Evolutionary conservation across 305 asterid species (phyloP), one percentile per base, ranked within the genome.

Genomic region (Coffea humblotiana): DNA sequence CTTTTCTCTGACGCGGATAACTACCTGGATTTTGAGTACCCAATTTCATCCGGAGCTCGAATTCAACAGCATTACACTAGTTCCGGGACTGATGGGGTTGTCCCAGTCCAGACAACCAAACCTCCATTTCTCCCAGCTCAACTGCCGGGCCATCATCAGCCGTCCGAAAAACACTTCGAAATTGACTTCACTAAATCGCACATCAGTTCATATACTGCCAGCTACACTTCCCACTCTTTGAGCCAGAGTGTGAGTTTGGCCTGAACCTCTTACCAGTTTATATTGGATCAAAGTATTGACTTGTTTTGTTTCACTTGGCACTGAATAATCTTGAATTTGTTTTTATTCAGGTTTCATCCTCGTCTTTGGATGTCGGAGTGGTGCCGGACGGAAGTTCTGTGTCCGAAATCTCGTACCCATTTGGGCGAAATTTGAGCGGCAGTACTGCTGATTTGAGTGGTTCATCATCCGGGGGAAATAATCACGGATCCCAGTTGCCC

Each of bases 301-400:
- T 32, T 40, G 43, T 40, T 40, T 40, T 40, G n/a, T 74, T 19
- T 5, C 51, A 19, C n/a, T 18, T 2, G 19, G 43, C 32, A 65
- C 19, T 48, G 18, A 72, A 0, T 48, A 6, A n/a, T 14, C 25
- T 3, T 10, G 19, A 32, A 3, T 43, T 21, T 18, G 81, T 40
- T 3, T 43, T 21, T 18, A 81, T 85, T 67, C 94, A 95, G 98
- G 92, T 95, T 27, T 95, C 98, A 0, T 93, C 99, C 0, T 87
- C 99, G 15, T 92, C 99, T 0, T 48, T 93, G 89, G 99, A 95
- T 19, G 92, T 89, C 2, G 99, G 96, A 25, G 86, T 95, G 2
- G 98, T 95, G 32, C 99, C 99, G 0, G 99, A 95, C 35, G 97
- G 93, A 4, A 88, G 90, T 72, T 84, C 90, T 25, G 76, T 88